These are phyloP conservation scores for Pulchroboletus neoregius DNA, from an alignment of 1,284 basidiomycete species.

Conservation along the genomic window DNA sequence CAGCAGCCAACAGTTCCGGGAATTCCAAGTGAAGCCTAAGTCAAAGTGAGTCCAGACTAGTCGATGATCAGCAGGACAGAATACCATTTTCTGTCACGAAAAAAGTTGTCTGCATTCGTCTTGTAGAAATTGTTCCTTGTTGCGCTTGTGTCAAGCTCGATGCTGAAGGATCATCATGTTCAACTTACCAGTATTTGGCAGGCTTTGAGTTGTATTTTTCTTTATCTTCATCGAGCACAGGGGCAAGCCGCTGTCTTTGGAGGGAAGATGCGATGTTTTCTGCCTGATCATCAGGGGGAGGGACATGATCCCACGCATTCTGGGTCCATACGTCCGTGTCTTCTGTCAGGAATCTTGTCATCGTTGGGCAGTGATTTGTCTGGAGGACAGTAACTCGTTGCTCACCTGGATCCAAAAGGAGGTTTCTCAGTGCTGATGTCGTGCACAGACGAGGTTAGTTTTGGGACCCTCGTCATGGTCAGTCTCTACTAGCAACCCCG, in stretches of 20 bases:
- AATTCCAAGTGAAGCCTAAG: conserved; percentile 87
- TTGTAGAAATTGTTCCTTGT: conserved; percentile 89
- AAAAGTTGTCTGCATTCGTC: conserved; percentile 81
- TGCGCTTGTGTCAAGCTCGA: conserved; percentile 17
- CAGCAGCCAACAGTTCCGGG: conserved; percentile 73
- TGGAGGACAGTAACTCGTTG: not conserved
- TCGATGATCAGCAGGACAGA: conserved; percentile 2
- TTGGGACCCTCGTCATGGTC: conserved; percentile 26
- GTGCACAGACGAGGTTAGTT: conserved; percentile 60
- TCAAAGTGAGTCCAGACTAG: conserved; percentile 10
- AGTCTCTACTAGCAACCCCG: not conserved
- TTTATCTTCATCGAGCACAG: conserved; percentile 66
- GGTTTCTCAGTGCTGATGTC: conserved; percentile 54
- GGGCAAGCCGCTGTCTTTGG: conserved; percentile 60
- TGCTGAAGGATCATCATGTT: not conserved
- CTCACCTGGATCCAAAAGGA: conserved; percentile 67
- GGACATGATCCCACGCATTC: conserved; percentile 89
- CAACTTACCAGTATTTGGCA: conserved; percentile 60
- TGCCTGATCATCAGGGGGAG: conserved; percentile 74
- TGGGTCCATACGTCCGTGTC: conserved; percentile 67
- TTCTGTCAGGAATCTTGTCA: conserved; percentile 61
- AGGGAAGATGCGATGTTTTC: conserved; percentile 67
- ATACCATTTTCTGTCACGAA: conserved; percentile 86
- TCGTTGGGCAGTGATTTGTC: not conserved
- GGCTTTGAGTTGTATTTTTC: conserved; percentile 72